Evolutionary conservation across 2,329 filamentous ascomycete genomes (phyloP), one percentile per base, ranked within the genome.

Genomic region (Arachnopeziza araneosa): DNA sequence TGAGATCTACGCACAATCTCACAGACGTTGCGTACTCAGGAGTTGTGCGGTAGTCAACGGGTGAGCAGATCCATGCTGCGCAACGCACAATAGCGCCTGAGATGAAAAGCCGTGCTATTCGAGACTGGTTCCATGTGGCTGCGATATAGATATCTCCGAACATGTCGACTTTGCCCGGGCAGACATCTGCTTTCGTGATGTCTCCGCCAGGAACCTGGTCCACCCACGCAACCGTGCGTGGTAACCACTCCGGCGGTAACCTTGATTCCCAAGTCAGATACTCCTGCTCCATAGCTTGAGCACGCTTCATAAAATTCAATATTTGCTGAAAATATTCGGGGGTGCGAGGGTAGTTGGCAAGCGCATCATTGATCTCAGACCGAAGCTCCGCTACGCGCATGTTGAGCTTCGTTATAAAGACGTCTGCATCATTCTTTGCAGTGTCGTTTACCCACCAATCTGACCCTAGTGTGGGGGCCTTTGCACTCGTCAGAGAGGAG

Each of bases 41-140:
- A 6, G 83, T 86, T 1, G 83, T 86, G 50, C 83, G 77, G 67
- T 86, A 86, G 70, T 87, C 84, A 9, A 83, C 78, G 0, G 84
- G 84, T 9, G 79, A 76, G 69, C 81, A 83, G 24, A 83, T 75
- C 83, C 83, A 86, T 1, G 84, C 84, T 7, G 80, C 79, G 66
- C 83, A 85, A 7, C 84, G 80, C 14, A 86, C 80, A 48, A 82
- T 78, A 19, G 83, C 72, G 19, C 81, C 80, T 2, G 80, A 78
- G 24, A 86, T 75, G 56, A 83, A 78, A 26, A 87, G 75, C 2
- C 84, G 76, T 7, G 79, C 77, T 19, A 80, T 77, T 19, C 83
- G 76, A 61, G 78, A 74, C 72, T 82, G 74, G 68, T 86, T 86
- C 79, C 80, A 83, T 9, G 83, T 74, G 60, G 77, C 80, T n/a